Evolutionary conservation across 1,284 basidiomycete species (phyloP), one percentile per base, ranked within the genome.

Genomic region (Gomphus bonarii): DNA sequence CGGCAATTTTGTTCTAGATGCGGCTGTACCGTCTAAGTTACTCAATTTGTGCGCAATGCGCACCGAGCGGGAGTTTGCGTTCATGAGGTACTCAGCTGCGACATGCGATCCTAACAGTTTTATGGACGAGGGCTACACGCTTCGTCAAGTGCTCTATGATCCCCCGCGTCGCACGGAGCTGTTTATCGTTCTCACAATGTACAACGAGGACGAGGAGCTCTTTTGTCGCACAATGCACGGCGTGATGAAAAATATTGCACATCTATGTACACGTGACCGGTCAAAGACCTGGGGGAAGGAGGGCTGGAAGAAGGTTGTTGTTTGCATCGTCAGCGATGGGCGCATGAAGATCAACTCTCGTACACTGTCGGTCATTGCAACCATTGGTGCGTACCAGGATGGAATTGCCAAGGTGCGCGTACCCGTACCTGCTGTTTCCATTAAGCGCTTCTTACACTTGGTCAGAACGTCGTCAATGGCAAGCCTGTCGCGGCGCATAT

Each of bases 221-320:
- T 88, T 95, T 70, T 88, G 84, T 64, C 73, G 91, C 46, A 91
- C 92, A 0, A 93, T 95, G 90, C 85, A 93, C 64, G 92, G 92
- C 58, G 87, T 95, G 12, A 91, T 95, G 73, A 91, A 86, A 74
- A 94, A 94, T 65, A 78, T 91, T 54, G 82, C 81, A 12, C 86
- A 91, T 67, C 69, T 95, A 60, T 93, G 89, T 68, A 87, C 85
- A 63, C 75, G 91, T 20, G 85, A 87, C 47, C 72, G 89, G 56
- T 88, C 85, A 63, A 92, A 91, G 75, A 97, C 88, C 1, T 97
- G 95, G 95, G 93, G 93, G 1, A 88, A 91, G 67, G 91, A 97
- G 0, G 93, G 94, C 0, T 97, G 95, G 95, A 95, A 97, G 75
- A 97, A 97, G 78, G 90, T 85, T 25, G 75, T 76, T 7, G 70